Percentiles rank a stretch among this genome's conserved stretches.
phyloP scores from a whole-genome alignment of 2,329 filamentous ascomycete genomes.

The Trichoderma sp. region DNA sequence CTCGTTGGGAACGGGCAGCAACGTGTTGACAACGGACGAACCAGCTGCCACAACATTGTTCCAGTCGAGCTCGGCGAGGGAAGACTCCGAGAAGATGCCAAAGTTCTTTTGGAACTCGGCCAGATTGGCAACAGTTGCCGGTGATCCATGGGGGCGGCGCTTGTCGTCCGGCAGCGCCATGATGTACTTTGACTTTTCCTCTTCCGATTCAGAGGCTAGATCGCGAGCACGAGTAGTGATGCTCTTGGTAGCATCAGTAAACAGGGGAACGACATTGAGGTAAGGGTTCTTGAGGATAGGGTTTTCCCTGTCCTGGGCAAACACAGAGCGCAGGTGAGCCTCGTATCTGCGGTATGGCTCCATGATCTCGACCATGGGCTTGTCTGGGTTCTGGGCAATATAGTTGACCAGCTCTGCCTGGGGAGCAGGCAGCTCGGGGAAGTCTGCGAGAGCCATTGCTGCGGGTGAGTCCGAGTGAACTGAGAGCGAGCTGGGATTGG shows the following conservation, averaged over 20 bases:
- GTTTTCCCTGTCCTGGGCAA: constrained; percentile 67
- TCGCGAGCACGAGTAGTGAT: constrained; percentile 66
- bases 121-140: constrained; percentile 67
- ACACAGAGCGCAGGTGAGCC: constrained; percentile 65
- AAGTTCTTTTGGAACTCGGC: constrained; percentile 79
- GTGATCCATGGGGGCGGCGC: constrained; percentile 63
- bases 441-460: constrained; percentile 43
- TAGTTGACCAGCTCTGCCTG: constrained; percentile 53
- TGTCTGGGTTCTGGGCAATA: constrained; percentile 57
- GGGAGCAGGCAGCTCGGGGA: constrained; percentile 52
- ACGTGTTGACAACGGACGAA: constrained; percentile 76
- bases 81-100: constrained; percentile 77
- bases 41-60: constrained; percentile 79
- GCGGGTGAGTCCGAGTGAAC: constrained; percentile 26
- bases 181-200: constrained; percentile 67
- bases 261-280: constrained; percentile 69
- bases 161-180: constrained; percentile 66
- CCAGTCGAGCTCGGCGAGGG: constrained; percentile 77
- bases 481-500: neutral
- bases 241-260: constrained; percentile 56
- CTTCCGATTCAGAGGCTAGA: constrained; percentile 57
- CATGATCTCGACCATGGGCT: constrained; percentile 60
- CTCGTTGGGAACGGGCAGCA: constrained; percentile 69
- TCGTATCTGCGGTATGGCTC: constrained; percentile 70
- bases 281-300: constrained; percentile 57